phyloP scores from a whole-genome alignment of 495 filamentous ascomycete species.

The Baudoinia panamericana region DNA sequence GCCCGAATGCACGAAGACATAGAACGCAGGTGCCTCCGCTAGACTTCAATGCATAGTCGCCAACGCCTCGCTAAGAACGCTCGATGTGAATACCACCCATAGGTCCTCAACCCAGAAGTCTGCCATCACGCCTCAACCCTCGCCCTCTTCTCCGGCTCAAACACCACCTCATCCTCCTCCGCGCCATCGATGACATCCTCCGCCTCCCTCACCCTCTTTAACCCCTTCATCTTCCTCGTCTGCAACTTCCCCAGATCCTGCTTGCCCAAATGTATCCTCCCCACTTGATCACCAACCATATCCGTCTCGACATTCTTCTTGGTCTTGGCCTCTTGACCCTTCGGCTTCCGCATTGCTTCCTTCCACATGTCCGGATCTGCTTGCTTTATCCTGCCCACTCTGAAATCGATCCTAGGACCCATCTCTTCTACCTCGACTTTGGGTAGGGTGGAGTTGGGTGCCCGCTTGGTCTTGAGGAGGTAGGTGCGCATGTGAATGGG shows the following conservation, averaged over 20 bases:
- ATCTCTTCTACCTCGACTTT: slow-evolving; percentile 90
- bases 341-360: slow-evolving; percentile 79
- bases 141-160: slow-evolving; percentile 8
- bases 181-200: slow-evolving; percentile 12
- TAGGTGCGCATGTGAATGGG: slow-evolving; percentile 72
- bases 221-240: slow-evolving; percentile 98
- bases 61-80: slow-evolving; percentile 9
- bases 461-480: slow-evolving; percentile 68
- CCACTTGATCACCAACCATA: slow-evolving; percentile 86
- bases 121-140: slow-evolving; percentile 14
- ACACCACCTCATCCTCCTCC: slow-evolving; percentile 6
- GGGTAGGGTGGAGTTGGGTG: slow-evolving; percentile 74
- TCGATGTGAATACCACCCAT: neutral
- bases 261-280: slow-evolving; percentile 80
- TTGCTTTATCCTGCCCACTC: slow-evolving; percentile 64
- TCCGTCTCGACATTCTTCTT: slow-evolving; percentile 96
- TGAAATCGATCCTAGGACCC: slow-evolving; percentile 89
- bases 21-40: too few relatives aligned
- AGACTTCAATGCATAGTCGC: neutral
- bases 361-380: slow-evolving; percentile 67
- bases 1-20: too few relatives aligned
- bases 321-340: slow-evolving; percentile 49
- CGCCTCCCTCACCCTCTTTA: slow-evolving; percentile 62
- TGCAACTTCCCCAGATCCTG: slow-evolving; percentile 80
- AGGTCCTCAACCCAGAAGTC: neutral